phyloP scores from a whole-genome alignment of 2,329 filamentous ascomycete species.

The Cladosporium austrohemisphaericum region DNA sequence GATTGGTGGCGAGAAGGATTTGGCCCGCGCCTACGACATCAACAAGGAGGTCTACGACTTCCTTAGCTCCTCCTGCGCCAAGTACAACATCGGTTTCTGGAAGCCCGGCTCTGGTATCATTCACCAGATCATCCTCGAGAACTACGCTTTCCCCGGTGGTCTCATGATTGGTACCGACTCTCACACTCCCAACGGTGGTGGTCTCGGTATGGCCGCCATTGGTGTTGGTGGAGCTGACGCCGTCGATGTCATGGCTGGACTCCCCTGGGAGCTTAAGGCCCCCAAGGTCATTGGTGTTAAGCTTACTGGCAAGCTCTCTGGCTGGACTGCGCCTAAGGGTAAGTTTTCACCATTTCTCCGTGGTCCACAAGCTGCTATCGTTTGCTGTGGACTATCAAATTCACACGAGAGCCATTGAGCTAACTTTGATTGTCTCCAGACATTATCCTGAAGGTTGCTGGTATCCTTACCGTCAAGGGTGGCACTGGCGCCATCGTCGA shows the following conservation, averaged over 20 bases:
- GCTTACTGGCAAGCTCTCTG: slow-evolving; percentile 81
- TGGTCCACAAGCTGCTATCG: not conserved
- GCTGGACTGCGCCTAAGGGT: slow-evolving; percentile 94
- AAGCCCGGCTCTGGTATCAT: slow-evolving; percentile 98
- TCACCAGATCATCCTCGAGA: slow-evolving; percentile 97
- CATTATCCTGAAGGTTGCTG: slow-evolving; percentile 95
- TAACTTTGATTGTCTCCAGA: slow-evolving; percentile 51
- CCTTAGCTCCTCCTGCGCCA: slow-evolving; percentile 86
- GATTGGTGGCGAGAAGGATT: slow-evolving; percentile 87
- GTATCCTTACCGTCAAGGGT: slow-evolving; percentile 95
- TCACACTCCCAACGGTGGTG: slow-evolving; percentile 95
- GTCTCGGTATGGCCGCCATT: slow-evolving; percentile 87
- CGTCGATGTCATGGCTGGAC: slow-evolving; percentile 95
- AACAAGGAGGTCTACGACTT: slow-evolving; percentile 99
- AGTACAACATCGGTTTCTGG: slow-evolving; percentile 99
- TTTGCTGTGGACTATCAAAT: not conserved
- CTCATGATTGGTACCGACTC: slow-evolving; percentile 97
- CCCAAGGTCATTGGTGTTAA: slow-evolving; percentile 96
- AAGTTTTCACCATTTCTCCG: slow-evolving; percentile 33
- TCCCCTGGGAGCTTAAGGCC: slow-evolving; percentile 97
- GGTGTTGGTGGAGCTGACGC: slow-evolving; percentile 98
- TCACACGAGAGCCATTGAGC: not conserved
- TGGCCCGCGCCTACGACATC: slow-evolving; percentile 82
- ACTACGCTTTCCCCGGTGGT: slow-evolving; percentile 98
- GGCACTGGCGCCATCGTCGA: slow-evolving; percentile 89